phyloP scores from a whole-genome alignment of 352 stramenopile species.

The Blastocystis sp. region DNA sequence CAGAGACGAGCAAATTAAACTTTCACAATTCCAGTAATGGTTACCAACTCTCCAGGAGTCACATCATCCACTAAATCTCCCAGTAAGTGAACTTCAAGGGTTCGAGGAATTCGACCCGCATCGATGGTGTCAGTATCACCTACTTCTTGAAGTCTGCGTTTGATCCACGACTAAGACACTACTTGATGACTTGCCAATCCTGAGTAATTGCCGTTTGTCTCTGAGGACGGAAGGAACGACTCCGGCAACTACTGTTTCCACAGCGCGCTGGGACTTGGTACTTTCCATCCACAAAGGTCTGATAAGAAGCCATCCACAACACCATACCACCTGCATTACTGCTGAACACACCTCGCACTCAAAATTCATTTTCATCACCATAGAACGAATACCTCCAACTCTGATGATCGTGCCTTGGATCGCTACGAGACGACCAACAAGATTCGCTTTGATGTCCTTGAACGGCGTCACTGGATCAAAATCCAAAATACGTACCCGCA shows the following conservation, averaged over 20 bases:
- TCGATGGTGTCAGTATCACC: constrained; percentile 63
- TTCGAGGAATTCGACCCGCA: constrained; percentile 76
- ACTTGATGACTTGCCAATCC: constrained; percentile 82
- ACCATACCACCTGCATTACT: constrained; percentile 67
- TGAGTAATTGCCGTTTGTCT: constrained; percentile 77
- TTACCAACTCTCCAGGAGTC: constrained; percentile 86
- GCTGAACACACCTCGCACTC: constrained; percentile 74
- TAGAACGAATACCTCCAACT: constrained; percentile 75
- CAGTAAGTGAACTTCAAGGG: constrained; percentile 77
- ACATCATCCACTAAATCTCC: constrained; percentile 87
- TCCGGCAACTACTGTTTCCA: constrained; percentile 70
- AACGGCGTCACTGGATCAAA: constrained; percentile 71
- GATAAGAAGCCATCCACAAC: constrained; percentile 26
- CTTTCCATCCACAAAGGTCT: constrained; percentile 74
- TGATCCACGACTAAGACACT: too few species aligned
- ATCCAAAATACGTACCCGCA: constrained; percentile 67
- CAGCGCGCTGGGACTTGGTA: constrained; percentile 71
- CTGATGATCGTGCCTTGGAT: constrained; percentile 71
- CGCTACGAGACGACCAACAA: constrained; percentile 74
- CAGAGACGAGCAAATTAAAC: constrained; percentile 76
- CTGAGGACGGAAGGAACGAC: constrained; percentile 73
- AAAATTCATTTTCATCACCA: constrained; percentile 79
- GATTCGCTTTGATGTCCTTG: constrained; percentile 71
- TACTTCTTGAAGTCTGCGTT: constrained; percentile 46
- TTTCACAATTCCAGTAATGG: constrained; percentile 84